Evolutionary conservation across 495 filamentous ascomycete genomes (phyloP).

Genomic region (Neurospora sp.): DNA sequence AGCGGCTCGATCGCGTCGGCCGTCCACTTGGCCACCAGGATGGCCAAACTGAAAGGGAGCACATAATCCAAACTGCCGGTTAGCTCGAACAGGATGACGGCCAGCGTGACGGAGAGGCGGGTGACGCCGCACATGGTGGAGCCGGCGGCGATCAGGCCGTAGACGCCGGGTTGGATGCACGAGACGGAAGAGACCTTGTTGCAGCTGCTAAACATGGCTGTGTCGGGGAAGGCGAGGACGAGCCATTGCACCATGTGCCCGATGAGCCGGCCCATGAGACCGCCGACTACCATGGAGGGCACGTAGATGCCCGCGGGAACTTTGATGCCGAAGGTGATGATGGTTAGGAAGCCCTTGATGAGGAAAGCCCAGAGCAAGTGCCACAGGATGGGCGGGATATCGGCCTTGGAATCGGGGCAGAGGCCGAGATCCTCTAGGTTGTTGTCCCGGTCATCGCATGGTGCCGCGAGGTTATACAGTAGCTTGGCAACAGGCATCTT

Average conservation of each 20-base stretch:
- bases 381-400: conserved; percentile 61
- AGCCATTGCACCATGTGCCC: conserved; percentile 82
- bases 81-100: conserved; percentile 91
- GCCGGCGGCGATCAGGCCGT: conserved; percentile 88
- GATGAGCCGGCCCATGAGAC: conserved; percentile 80
- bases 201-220: conserved; percentile 64
- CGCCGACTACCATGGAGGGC: conserved; percentile 95
- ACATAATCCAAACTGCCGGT: conserved; percentile 93
- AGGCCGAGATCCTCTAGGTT: conserved; percentile 57
- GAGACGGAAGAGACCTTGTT: conserved; percentile 57
- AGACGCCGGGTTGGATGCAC: conserved; percentile 91
- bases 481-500: conserved; percentile 85
- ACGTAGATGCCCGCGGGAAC: conserved; percentile 95
- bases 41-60: conserved; percentile 83
- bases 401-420: conserved; percentile 60
- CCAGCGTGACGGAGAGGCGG: conserved; percentile 83
- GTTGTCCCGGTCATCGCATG: conserved; percentile 52
- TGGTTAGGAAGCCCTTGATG: conserved; percentile 80
- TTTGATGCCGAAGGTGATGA: conserved; percentile 88
- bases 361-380: conserved; percentile 71
- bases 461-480: conserved; percentile 79
- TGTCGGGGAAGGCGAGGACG: conserved; percentile 61
- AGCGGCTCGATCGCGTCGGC: conserved; percentile 91
- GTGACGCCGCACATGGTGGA: conserved; percentile 98
- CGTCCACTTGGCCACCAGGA: conserved; percentile 95